Base-by-base conservation (phyloP, 139 green algal genomes). In the Coelastrella sp. region DNA sequence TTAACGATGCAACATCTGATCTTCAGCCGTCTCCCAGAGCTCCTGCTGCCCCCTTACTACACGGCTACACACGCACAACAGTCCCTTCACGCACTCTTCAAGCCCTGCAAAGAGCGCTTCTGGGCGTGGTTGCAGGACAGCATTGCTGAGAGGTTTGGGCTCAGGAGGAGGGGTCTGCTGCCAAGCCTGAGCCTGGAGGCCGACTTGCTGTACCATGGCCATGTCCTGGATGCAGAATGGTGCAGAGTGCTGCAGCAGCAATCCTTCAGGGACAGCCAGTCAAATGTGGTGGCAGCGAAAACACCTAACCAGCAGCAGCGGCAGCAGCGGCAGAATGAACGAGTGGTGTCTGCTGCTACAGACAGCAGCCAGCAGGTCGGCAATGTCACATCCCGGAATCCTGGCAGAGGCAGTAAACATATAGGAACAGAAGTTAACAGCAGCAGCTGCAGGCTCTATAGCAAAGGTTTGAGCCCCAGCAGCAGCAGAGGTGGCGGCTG, bases 41-140 rank as follows among this genome's bases (percentile, higher is more conserved):
- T 89, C 27, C 66, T 89, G 14, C 56, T 89, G 84, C 66, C 84
- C 22, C 66, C 84, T 7, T 89, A 72, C 20, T 89, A 89, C 84
- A 75, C 74, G 19, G 84, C 84, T 9, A 12, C 68, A 14, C 7
- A 6, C 19, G 7, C 17, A 12, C 66, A 65, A 24, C 66, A n/a
- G 6, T 7, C 6, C 4, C 5, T 80, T 6, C 10, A 20, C 27
- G 11, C 20, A 19, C 68, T 89, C 12, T 20, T 24, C 7, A 25
- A 65, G 6, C 60, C 24, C 10, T 35, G 73, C n/a, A n/a, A 63
- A 17, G 3, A 4, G 15, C 8, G 25, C 8, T 6, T 49, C 12
- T 78, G 60, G 82, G 6, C 59, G 4, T 78, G 12, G 6, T 35
- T 87, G 24, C 19, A 78, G 82, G 22, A 66, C 0, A 14, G 24